Conservation (phyloP, 164 flowering plant species). For the Annona squamosa region DNA sequence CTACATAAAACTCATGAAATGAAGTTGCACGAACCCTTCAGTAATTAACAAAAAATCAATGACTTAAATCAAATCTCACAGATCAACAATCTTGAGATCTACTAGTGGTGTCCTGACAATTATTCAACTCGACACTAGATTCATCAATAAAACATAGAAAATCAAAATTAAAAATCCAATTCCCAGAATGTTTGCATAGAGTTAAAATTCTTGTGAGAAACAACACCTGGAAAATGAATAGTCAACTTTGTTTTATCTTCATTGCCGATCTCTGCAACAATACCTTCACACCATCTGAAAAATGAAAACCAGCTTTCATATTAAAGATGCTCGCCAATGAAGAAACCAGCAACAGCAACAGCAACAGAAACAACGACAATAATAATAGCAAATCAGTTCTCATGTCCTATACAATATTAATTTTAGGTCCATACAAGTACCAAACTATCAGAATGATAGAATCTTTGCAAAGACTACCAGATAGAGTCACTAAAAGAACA, state of each 20-base stretch:
- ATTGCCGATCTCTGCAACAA: conserved; percentile 54
- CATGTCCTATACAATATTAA: background rate
- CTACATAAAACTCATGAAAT: background rate
- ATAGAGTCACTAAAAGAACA: too few species aligned
- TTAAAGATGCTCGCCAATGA: background rate
- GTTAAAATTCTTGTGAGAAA: background rate
- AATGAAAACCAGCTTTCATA: conserved; percentile 5
- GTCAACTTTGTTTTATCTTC: conserved; percentile 61
- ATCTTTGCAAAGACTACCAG: too few species aligned
- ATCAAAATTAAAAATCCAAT: background rate
- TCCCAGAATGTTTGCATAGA: background rate
- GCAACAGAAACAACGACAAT: too few species aligned
- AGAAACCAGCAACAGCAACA: too few species aligned
- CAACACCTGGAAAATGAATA: conserved; percentile 68
- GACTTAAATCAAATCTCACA: background rate
- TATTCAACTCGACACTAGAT: background rate
- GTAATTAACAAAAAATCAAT: background rate
- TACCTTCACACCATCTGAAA: conserved; percentile 92
- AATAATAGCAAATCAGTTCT: too few species aligned
- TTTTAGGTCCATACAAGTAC: background rate
- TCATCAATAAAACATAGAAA: background rate
- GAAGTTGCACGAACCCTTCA: background rate
- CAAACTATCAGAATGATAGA: background rate
- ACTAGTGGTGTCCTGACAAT: background rate
- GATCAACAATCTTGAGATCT: background rate